Base-by-base conservation (phyloP, 345 rosid genomes). In the Mangifera indica region DNA sequence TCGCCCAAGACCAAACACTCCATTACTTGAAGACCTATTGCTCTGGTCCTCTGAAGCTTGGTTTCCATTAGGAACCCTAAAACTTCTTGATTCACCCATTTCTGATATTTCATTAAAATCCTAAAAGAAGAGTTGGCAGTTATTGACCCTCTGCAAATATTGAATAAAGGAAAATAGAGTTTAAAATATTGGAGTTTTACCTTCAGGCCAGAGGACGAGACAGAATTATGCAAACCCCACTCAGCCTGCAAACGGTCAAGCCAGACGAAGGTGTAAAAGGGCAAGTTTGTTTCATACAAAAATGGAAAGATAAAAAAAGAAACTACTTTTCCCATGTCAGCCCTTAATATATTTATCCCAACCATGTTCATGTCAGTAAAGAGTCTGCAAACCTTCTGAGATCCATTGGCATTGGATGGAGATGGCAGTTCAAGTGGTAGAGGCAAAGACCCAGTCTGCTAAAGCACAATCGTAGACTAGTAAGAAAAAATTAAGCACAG, bases 401-500 rank as follows among this genome's bases (percentile, higher is more conserved):
- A 76, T 69, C 80, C 88, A 82, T 67, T 83, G 62, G 86, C 71
- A 72, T 67, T 69, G 53, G 82, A 61, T 0, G 85, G 80, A 17
- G 78, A 65, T 45, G 84, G 79, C 40, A 78, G 61, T 77, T 80
- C 91, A 22, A 56, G 67, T 10, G 81, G 83, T 67, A 82, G 74
- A 53, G 87, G 89, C 78, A 86, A 80, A 53, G 91, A 81, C 46
- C 55, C 78, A 57, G 79, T 61, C 91, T 89, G 88, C 74, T 29
- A 14, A 69, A 64, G 44, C 70, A 77, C 24, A 71, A 49, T 68
- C 66, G 64, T 46, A 75, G 51, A 42, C 26, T 34, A 60, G 57
- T 80, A 60, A 73, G 72, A 29, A 77, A 12, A 49, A 5, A 9
- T 37, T 37, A 13, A 15, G 53, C 17, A 49, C 4, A 49, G 18